phyloP scores from a whole-genome alignment of 2,329 filamentous ascomycete species.

The Penicillium sp. region DNA sequence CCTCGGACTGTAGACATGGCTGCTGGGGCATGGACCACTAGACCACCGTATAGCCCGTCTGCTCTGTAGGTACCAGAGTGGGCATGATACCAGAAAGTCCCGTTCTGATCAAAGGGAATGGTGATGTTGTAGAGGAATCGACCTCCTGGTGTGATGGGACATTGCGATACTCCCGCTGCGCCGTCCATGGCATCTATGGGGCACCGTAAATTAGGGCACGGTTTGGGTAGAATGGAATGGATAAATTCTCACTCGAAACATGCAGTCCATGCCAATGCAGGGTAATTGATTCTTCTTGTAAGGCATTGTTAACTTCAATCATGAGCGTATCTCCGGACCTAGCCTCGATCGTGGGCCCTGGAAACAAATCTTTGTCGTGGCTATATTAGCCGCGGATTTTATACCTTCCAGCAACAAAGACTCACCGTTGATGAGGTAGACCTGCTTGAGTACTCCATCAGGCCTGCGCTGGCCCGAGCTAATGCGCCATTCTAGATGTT shows the following conservation, averaged over 20 bases:
- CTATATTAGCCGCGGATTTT: slow-evolving; percentile 18
- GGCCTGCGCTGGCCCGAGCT: slow-evolving; percentile 41
- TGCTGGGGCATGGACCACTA: slow-evolving; percentile 46
- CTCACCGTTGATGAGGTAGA: slow-evolving; percentile 52
- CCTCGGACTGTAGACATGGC: slow-evolving; percentile 20
- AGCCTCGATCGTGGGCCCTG: slow-evolving; percentile 51
- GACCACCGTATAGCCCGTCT: slow-evolving; percentile 50
- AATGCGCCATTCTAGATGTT: slow-evolving; percentile 44
- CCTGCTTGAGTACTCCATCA: slow-evolving; percentile 51
- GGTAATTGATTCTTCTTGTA: slow-evolving; percentile 41
- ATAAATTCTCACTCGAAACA: slow-evolving; percentile 34
- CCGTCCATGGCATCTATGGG: slow-evolving; percentile 61
- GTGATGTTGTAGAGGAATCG: slow-evolving; percentile 45
- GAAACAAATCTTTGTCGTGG: slow-evolving; percentile 34
- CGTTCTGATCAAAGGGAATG: slow-evolving; percentile 38
- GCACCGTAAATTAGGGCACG: slow-evolving; percentile 7
- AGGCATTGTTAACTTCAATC: slow-evolving; percentile 45
- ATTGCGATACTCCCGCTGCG: slow-evolving; percentile 64
- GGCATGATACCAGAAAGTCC: slow-evolving; percentile 52
- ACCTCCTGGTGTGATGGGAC: slow-evolving; percentile 59
- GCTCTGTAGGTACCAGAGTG: slow-evolving; percentile 45
- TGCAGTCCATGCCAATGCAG: slow-evolving; percentile 51
- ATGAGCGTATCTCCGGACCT: slow-evolving; percentile 48
- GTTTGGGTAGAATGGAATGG: neutral
- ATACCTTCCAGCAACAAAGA: neutral